phyloP scores from a whole-genome alignment of 805 yeast species.

The Blastobotrys mokoenaii region DNA sequence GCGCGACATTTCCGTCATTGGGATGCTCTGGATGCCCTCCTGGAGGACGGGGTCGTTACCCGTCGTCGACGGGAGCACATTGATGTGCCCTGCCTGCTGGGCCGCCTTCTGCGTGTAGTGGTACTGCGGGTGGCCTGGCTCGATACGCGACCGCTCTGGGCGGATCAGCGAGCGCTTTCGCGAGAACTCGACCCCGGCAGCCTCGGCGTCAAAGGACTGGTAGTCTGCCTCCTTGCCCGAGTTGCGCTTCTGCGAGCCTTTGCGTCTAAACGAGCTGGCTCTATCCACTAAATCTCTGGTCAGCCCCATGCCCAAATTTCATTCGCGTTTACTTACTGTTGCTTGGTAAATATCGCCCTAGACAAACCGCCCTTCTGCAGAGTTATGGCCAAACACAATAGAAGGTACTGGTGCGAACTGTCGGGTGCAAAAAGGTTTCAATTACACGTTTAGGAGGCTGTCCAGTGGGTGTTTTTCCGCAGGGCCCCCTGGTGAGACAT shows the following conservation, averaged over 20 bases:
- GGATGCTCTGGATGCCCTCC: conserved; percentile 12
- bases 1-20: conserved; percentile 12
- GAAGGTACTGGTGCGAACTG: too few relatives aligned
- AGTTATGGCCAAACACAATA: neutral
- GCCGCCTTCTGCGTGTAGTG: conserved; percentile 70
- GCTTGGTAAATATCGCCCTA: neutral
- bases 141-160: conserved; percentile 68
- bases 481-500: neutral
- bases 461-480: neutral
- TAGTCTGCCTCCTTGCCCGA: neutral
- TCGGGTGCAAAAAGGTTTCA: too few relatives aligned
- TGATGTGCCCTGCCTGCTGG: conserved; percentile 52
- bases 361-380: neutral
- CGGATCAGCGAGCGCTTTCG: conserved; percentile 66
- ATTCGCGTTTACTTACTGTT: too few relatives aligned
- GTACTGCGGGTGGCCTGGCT: conserved; percentile 64
- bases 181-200: conserved; percentile 11
- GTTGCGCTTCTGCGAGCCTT: neutral
- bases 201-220: conserved; percentile 4
- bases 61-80: conserved; percentile 59
- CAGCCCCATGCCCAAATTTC: too few relatives aligned
- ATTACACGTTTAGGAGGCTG: too few relatives aligned
- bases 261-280: neutral
- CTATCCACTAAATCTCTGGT: conserved; percentile 2
- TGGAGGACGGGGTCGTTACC: conserved; percentile 53